A percentile compares a stretch with the other conserved stretches of the same genome.
Evolutionary conservation across 176 grass and related monocot genomes (phyloP).

Genomic region (Triticum urartu): DNA sequence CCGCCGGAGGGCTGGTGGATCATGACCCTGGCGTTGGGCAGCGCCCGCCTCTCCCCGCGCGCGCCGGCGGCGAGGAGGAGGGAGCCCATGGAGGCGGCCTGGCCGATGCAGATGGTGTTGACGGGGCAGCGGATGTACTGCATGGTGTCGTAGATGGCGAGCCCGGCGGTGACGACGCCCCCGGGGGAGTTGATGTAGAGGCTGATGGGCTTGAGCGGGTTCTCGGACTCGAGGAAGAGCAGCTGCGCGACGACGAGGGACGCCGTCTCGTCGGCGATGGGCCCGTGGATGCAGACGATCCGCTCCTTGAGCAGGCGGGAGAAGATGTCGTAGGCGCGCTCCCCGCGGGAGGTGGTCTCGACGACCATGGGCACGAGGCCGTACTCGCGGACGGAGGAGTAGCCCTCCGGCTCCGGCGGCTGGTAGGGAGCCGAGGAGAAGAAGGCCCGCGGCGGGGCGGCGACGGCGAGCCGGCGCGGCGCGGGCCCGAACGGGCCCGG

Average conservation of each 20-base stretch:
- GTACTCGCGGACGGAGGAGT: slow-evolving; percentile 30
- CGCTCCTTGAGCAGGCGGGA: slow-evolving; percentile 91
- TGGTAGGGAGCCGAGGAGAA: slow-evolving; percentile 35
- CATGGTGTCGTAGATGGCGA: slow-evolving; percentile 98
- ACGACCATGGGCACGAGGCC: slow-evolving; percentile 83
- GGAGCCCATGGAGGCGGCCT: slow-evolving; percentile 92
- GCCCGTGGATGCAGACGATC: slow-evolving; percentile 78
- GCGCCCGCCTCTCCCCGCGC: slow-evolving; percentile 71
- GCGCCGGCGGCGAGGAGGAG: slow-evolving; percentile 88
- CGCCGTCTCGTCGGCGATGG: slow-evolving; percentile 72
- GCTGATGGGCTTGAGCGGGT: slow-evolving; percentile 84
- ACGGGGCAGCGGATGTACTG: slow-evolving; percentile 88
- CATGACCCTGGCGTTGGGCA: slow-evolving; percentile 93
- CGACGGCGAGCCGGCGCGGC: slow-evolving; percentile 23
- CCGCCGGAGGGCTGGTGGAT: slow-evolving; percentile 94
- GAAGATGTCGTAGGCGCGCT: slow-evolving; percentile 85
- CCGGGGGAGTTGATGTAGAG: slow-evolving; percentile 94
- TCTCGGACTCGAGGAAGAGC: slow-evolving; percentile 95
- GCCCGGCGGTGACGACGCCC: slow-evolving; percentile 66
- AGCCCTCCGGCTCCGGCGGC: slow-evolving; percentile 5
- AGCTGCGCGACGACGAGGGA: slow-evolving; percentile 89
- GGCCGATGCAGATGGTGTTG: slow-evolving; percentile 88
- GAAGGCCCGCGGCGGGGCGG: slow-evolving; percentile 32
- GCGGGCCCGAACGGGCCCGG: not conserved
- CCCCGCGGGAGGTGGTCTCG: slow-evolving; percentile 87